A percentile compares a stretch with the other conserved stretches of the same genome.
phyloP scores from a whole-genome alignment of 805 yeast species.

The Candida gorgasii region DNA sequence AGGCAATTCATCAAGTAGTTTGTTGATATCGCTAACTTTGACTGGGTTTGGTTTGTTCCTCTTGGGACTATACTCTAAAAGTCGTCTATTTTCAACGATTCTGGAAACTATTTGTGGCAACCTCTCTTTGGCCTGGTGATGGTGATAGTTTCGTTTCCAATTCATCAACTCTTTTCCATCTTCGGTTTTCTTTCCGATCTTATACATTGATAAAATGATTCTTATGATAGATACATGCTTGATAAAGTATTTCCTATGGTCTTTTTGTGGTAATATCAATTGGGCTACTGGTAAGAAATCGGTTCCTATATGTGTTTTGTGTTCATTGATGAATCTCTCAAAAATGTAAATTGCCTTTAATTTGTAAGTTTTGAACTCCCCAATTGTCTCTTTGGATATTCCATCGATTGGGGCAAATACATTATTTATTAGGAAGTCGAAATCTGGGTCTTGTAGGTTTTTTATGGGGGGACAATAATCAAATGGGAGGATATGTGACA shows the following conservation, averaged over 20 bases:
- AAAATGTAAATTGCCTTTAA: conserved; percentile 29
- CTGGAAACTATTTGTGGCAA: conserved; percentile 50
- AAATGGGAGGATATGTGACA: conserved; percentile 4
- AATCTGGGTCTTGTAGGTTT: conserved; percentile 43
- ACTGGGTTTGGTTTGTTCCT: conserved; percentile 26
- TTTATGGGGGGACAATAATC: conserved; percentile 22
- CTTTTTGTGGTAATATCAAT: conserved; percentile 63
- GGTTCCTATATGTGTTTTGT: conserved; percentile 37
- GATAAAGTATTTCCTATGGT: conserved; percentile 59
- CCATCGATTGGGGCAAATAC: conserved; percentile 43
- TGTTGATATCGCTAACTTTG: conserved; percentile 33
- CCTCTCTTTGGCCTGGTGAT: conserved; percentile 22
- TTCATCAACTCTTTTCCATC: conserved; percentile 49
- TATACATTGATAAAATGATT: conserved; percentile 47
- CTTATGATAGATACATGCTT: conserved; percentile 63
- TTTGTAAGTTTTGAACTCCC: conserved; percentile 23
- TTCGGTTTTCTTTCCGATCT: conserved; percentile 58
- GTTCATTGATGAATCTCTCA: conserved; percentile 29
- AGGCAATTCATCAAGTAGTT: conserved; percentile 28
- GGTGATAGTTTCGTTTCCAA: conserved; percentile 43
- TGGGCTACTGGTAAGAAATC: conserved; percentile 68
- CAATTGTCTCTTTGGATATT: conserved; percentile 27
- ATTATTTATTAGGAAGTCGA: conserved; percentile 39
- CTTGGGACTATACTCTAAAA: conserved; percentile 21
- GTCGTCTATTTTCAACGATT: conserved; percentile 54